Conservation (phyloP, 2,329 filamentous ascomycete genomes). For the Geosmithia putterillii region DNA sequence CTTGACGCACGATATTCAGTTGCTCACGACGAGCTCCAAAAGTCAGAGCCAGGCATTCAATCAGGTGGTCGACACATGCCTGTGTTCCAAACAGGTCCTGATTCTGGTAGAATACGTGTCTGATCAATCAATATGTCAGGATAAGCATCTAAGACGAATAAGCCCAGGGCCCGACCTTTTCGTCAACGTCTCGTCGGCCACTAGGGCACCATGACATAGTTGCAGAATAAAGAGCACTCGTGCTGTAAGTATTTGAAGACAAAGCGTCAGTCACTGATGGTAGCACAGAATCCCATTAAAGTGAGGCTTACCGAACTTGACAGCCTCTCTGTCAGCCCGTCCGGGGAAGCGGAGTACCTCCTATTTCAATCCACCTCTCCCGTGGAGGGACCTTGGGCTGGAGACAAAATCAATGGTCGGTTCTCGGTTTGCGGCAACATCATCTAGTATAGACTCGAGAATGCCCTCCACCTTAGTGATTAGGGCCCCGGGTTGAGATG, state of each 20-base stretch:
- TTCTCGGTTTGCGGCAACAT: slow-evolving; percentile 11
- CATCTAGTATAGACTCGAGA: slow-evolving; percentile 15
- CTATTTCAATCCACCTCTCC: slow-evolving; percentile 2
- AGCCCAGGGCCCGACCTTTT: slow-evolving; percentile 40
- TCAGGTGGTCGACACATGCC: slow-evolving; percentile 53
- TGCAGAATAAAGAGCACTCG: slow-evolving; percentile 46
- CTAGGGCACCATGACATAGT: slow-evolving; percentile 44
- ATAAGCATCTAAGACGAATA: neutral
- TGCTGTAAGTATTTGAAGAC: slow-evolving; percentile 22
- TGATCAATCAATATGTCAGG: slow-evolving; percentile 23
- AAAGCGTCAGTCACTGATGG: neutral
- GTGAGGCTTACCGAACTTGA: slow-evolving; percentile 35
- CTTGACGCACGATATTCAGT: slow-evolving; percentile 53
- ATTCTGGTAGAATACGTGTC: slow-evolving; percentile 72
- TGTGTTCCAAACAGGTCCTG: slow-evolving; percentile 61
- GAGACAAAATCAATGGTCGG: slow-evolving; percentile 13
- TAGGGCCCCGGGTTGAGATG: slow-evolving; percentile 3
- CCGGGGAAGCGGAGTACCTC: slow-evolving; percentile 32
- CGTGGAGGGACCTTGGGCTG: slow-evolving; percentile 5
- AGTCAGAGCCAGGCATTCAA: slow-evolving; percentile 64
- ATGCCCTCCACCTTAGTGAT: slow-evolving; percentile 22
- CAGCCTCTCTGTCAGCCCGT: slow-evolving; percentile 29
- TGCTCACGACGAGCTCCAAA: slow-evolving; percentile 50
- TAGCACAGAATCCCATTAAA: neutral
- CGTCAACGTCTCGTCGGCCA: slow-evolving; percentile 40